Conservation (phyloP, 2,329 filamentous ascomycete species). For the Curvularia spicifera region DNA sequence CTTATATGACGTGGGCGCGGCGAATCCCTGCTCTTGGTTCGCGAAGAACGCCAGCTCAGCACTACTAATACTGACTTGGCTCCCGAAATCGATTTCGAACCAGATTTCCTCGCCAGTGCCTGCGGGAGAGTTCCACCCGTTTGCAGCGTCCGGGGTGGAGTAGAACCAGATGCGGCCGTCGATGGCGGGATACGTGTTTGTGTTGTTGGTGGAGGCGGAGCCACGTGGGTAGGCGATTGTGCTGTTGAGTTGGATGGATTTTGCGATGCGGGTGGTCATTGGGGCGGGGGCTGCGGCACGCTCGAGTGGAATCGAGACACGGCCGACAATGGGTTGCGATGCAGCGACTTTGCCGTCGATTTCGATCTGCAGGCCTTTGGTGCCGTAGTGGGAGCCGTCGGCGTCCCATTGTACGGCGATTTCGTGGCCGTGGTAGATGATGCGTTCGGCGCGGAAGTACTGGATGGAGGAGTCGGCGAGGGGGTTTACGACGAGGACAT, state of each 20-base stretch:
- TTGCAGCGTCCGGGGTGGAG: slow-evolving; percentile 43
- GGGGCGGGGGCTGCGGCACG: slow-evolving; percentile 27
- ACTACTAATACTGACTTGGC: slow-evolving; percentile 31
- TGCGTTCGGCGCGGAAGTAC: slow-evolving; percentile 53
- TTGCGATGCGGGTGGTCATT: slow-evolving; percentile 43
- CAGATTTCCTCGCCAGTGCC: slow-evolving; percentile 42
- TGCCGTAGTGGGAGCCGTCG: slow-evolving; percentile 42
- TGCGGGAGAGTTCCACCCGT: slow-evolving; percentile 48
- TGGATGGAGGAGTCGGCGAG: slow-evolving; percentile 44
- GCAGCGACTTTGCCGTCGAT: slow-evolving; percentile 46
- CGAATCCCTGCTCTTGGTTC: slow-evolving; percentile 38
- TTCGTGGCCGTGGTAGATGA: slow-evolving; percentile 53
- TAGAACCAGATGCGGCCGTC: slow-evolving; percentile 53
- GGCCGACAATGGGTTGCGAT: slow-evolving; percentile 34
- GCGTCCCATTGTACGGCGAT: slow-evolving; percentile 54
- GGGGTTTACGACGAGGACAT: slow-evolving; percentile 52
- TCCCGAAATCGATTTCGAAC: slow-evolving; percentile 50
- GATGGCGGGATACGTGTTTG: slow-evolving; percentile 46
- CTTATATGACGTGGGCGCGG: slow-evolving; percentile 37
- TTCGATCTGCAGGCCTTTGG: slow-evolving; percentile 44
- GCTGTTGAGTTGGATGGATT: slow-evolving; percentile 47
- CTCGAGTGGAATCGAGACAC: slow-evolving; percentile 33
- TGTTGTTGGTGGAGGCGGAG: slow-evolving; percentile 38
- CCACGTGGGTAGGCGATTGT: slow-evolving; percentile 41
- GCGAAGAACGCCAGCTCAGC: slow-evolving; percentile 51